Conservation (phyloP, 148 eudicot genomes). For the Nepenthes gracilis region DNA sequence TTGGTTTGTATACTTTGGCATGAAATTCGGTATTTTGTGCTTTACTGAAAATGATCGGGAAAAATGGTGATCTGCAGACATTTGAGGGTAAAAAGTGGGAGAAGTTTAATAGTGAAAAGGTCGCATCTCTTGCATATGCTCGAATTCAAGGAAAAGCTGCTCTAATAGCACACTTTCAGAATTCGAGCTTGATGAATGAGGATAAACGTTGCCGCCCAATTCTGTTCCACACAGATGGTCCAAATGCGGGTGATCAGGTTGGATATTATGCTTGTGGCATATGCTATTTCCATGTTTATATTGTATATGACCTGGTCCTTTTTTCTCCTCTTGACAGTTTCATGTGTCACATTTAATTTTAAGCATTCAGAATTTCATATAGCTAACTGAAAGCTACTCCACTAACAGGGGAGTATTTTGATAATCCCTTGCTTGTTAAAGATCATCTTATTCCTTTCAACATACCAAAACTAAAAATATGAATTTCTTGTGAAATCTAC, state of each 20-base stretch:
- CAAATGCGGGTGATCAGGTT: constrained; percentile 76
- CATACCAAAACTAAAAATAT: neutral
- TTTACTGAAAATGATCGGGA: constrained; percentile 1
- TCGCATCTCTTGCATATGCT: constrained; percentile 69
- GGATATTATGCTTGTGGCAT: neutral
- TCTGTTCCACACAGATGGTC: constrained; percentile 62
- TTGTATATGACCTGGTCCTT: too few species aligned
- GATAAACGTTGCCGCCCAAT: constrained; percentile 85
- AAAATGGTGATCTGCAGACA: constrained; percentile 30
- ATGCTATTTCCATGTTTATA: neutral
- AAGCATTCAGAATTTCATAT: too few species aligned
- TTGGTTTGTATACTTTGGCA: constrained; percentile 9
- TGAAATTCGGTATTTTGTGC: neutral
- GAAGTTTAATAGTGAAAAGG: constrained; percentile 79
- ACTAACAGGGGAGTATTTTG: too few species aligned
- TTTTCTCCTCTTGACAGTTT: neutral
- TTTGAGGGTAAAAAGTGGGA: constrained; percentile 73
- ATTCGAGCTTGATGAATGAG: constrained; percentile 83
- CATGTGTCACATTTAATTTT: too few species aligned
- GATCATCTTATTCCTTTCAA: too few species aligned
- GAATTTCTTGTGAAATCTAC: neutral
- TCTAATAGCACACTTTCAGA: constrained; percentile 77
- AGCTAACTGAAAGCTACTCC: too few species aligned
- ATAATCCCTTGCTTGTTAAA: too few species aligned
- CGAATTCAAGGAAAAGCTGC: constrained; percentile 76